phyloP scores from a whole-genome alignment of 805 yeast species.

The Yarrowia sp. region DNA sequence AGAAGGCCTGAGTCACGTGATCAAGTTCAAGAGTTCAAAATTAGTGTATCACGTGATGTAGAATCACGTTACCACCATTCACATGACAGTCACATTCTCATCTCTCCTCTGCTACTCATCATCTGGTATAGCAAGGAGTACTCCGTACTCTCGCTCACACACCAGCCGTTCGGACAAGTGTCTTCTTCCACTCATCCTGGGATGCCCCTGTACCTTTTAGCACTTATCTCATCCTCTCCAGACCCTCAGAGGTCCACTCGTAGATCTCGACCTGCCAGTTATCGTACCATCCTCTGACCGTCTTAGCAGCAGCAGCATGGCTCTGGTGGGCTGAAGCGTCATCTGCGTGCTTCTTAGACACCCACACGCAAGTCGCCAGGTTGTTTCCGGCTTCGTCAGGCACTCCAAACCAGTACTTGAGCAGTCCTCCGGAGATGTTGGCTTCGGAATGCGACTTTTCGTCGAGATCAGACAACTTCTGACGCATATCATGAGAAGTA shows the following conservation, averaged over 20 bases:
- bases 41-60: too few species aligned
- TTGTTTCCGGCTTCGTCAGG: conserved; percentile 42
- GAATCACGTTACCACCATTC: too few species aligned
- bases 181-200: neutral
- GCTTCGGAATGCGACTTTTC: conserved; percentile 42
- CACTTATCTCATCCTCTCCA: neutral
- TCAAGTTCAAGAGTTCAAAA: too few species aligned
- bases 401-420: conserved; percentile 45
- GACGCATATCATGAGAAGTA: conserved; percentile 35
- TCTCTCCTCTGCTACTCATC: too few species aligned
- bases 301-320: conserved; percentile 6
- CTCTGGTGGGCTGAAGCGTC: neutral
- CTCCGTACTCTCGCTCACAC: too few species aligned
- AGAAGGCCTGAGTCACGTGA: too few species aligned
- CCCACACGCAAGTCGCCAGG: conserved; percentile 46
- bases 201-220: conserved; percentile 8
- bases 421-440: conserved; percentile 41
- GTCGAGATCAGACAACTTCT: conserved; percentile 38
- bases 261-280: conserved; percentile 22
- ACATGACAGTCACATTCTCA: too few species aligned
- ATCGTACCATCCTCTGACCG: conserved; percentile 8
- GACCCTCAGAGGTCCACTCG: neutral
- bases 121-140: too few species aligned
- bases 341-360: conserved; percentile 37
- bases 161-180: neutral